These are phyloP conservation scores for Logfia minima DNA, from an alignment of 129 eudicot species.

Conservation along the genomic window DNA sequence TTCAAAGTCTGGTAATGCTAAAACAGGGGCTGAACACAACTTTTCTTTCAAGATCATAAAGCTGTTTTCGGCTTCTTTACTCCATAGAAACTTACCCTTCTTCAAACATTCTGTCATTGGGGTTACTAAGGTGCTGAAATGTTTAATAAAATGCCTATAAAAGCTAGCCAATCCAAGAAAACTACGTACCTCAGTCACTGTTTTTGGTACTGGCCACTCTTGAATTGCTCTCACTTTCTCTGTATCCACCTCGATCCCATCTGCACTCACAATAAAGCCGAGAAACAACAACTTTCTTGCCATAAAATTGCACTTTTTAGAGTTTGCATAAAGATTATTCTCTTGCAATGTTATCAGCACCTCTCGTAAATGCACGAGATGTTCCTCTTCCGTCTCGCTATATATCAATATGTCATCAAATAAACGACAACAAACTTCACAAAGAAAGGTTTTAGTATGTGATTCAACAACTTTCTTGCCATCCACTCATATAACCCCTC, in stretches of 20 bases:
- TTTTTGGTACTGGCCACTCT: neutral
- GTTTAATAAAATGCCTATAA: neutral
- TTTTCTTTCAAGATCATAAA: neutral
- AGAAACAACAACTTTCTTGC: neutral
- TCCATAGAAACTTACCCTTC: neutral
- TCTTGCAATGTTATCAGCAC: neutral
- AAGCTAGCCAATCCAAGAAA: slow-evolving; percentile 24
- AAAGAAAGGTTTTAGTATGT: neutral
- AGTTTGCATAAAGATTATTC: neutral
- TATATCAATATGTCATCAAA: slow-evolving; percentile 18
- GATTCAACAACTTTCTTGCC: neutral
- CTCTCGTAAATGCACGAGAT: neutral
- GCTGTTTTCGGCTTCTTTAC: neutral
- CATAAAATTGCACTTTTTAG: slow-evolving; percentile 4
- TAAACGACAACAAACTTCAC: neutral
- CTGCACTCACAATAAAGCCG: neutral
- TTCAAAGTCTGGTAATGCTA: no score
- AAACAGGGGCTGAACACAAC: neutral
- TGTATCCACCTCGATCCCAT: neutral
- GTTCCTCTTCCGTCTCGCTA: neutral
- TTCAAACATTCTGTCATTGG: neutral
- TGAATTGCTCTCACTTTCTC: neutral
- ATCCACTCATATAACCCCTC: neutral
- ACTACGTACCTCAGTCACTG: neutral
- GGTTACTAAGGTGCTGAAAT: slow-evolving; percentile 24